These are phyloP conservation scores for Termitomyces bulborhizus DNA, from an alignment of 768 basidiomycete species.

Conservation along the genomic window DNA sequence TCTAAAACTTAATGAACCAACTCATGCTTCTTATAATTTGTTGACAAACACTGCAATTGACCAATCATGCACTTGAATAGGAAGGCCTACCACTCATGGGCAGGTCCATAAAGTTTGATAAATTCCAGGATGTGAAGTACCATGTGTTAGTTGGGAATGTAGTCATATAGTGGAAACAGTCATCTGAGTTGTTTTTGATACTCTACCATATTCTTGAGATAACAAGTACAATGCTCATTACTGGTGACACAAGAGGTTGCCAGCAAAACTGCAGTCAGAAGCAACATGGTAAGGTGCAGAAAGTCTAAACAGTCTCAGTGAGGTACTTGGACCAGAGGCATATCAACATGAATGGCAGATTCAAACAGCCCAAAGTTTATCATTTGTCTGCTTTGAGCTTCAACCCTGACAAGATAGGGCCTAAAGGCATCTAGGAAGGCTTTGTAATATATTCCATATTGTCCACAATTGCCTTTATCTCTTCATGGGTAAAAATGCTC, in stretches of 20 bases:
- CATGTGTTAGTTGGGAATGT: neutral
- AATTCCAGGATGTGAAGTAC: neutral
- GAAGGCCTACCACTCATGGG: no score
- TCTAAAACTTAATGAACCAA: no score
- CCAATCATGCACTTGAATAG: no score
- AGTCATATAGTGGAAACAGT: neutral
- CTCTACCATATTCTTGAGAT: neutral
- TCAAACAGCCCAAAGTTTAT: neutral
- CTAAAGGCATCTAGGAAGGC: no score
- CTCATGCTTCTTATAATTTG: no score
- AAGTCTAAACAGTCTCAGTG: neutral
- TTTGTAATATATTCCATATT: no score
- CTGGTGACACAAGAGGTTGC: neutral
- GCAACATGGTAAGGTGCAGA: neutral
- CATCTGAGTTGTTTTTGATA: neutral
- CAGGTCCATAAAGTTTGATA: no score
- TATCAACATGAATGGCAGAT: neutral
- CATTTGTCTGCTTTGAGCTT: no score
- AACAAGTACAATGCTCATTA: neutral
- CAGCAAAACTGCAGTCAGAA: neutral
- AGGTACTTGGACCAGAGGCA: neutral
- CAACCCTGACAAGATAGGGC: no score
- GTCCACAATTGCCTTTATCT: no score
- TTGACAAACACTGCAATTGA: no score
- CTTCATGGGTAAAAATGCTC: no score